A percentile compares a stretch with the other conserved stretches of the same genome.
Evolutionary conservation across 75 land plant species (phyloP).

Genomic region (Pseudotsuga menziesii): DNA sequence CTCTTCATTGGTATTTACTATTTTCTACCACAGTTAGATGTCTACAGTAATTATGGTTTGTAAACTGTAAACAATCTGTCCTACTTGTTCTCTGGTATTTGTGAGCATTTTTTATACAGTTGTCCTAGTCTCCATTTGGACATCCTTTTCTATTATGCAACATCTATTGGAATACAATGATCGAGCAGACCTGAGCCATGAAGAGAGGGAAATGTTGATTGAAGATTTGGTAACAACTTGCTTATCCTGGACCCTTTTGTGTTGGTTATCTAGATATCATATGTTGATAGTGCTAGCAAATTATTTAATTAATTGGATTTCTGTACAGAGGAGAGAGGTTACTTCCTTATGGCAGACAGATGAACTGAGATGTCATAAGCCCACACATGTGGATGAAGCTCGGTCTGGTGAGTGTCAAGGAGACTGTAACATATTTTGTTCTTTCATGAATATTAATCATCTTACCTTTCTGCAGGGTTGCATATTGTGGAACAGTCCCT

Average conservation of each 20-base stretch:
- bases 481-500: conserved; percentile 93
- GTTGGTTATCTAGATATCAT: neutral
- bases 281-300: neutral
- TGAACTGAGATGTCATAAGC: conserved; percentile 86
- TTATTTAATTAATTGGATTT: neutral
- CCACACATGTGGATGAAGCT: conserved; percentile 97
- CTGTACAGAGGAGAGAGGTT: conserved; percentile 80
- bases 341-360: conserved; percentile 93
- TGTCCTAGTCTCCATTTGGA: neutral
- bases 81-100: neutral
- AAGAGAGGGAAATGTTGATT: conserved; percentile 78
- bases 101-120: neutral
- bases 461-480: conserved; percentile 44
- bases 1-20: neutral
- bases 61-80: neutral
- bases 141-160: conserved; percentile 21
- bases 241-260: neutral
- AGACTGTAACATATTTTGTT: neutral
- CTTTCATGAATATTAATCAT: conserved; percentile 3
- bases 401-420: conserved; percentile 55
- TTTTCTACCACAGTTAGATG: neutral
- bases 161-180: conserved; percentile 92
- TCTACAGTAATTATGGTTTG: neutral
- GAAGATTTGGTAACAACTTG: conserved; percentile 77
- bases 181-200: conserved; percentile 75